Evolutionary conservation across 176 grass and related monocot species (phyloP).

Genomic region (Areca catechu): DNA sequence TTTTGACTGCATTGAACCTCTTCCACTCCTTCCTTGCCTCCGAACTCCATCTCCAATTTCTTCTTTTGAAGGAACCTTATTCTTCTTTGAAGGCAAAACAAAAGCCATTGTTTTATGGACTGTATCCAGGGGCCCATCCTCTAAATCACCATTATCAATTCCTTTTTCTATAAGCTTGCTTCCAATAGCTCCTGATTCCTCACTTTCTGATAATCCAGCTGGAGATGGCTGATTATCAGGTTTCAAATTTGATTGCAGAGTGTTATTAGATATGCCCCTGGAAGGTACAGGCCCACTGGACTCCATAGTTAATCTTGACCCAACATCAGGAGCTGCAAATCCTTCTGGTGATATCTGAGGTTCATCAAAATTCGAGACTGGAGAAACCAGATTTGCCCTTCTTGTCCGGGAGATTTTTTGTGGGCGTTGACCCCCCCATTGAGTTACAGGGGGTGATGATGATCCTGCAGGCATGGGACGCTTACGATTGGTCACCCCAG

Average conservation of each 20-base stretch:
- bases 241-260: conserved; percentile 21
- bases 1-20: conserved; percentile 40
- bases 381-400: conserved; percentile 79
- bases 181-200: conserved; percentile 36
- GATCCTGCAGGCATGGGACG: conserved; percentile 38
- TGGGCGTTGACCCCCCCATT: conserved; percentile 63
- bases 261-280: conserved; percentile 26
- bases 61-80: conserved; percentile 65
- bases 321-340: conserved; percentile 38
- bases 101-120: conserved; percentile 22
- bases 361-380: conserved; percentile 83
- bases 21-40: conserved; percentile 58
- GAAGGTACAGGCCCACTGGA: conserved; percentile 8
- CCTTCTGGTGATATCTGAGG: conserved; percentile 40
- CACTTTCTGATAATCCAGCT: conserved; percentile 59
- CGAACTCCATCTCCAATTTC: conserved; percentile 55
- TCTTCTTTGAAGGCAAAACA: conserved; percentile 44
- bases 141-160: conserved; percentile 40
- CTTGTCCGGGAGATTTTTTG: conserved; percentile 76
- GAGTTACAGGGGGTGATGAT: conserved; percentile 53
- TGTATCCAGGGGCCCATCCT: conserved; percentile 28
- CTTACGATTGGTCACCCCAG: conserved; percentile 46
- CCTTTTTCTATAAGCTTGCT: conserved; percentile 59
- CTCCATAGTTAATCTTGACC: conserved; percentile 27
- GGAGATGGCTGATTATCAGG: conserved; percentile 41